These are phyloP conservation scores for Tubosaeta sp. DNA, from an alignment of 768 basidiomycete species.

Conservation along the genomic window DNA sequence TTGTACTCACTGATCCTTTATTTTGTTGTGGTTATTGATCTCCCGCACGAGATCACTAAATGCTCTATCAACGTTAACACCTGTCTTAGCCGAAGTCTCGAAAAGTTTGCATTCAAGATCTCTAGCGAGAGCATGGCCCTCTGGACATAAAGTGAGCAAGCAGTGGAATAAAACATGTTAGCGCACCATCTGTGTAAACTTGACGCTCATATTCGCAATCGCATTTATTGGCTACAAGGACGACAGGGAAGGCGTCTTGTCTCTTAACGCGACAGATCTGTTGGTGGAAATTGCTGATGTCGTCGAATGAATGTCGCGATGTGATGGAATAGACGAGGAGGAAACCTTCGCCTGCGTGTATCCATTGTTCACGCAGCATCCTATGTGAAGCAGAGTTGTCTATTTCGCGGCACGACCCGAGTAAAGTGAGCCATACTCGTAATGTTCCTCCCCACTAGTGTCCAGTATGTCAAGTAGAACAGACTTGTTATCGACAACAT, in stretches of 20 bases:
- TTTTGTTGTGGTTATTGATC: constrained; percentile 39
- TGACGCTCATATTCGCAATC: constrained; percentile 95
- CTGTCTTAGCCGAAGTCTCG: constrained; percentile 93
- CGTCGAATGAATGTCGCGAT: constrained; percentile 93
- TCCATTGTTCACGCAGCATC: constrained; percentile 98
- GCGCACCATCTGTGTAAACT: constrained; percentile 88
- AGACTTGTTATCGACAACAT: constrained; percentile 96
- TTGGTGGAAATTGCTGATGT: constrained; percentile 93
- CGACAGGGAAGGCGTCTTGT: constrained; percentile 91
- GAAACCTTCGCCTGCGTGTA: constrained; percentile 97
- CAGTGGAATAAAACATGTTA: background rate
- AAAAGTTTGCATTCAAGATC: constrained; percentile 93
- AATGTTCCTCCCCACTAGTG: constrained; percentile 97
- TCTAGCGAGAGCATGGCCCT: constrained; percentile 96
- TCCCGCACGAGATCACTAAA: constrained; percentile 91
- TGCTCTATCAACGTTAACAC: constrained; percentile 95
- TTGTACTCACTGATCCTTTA: too few relatives aligned
- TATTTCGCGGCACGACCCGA: constrained; percentile 1
- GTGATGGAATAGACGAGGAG: constrained; percentile 97
- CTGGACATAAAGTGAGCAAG: constrained; percentile 37
- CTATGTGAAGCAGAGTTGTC: constrained; percentile 36
- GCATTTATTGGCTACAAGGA: constrained; percentile 95
- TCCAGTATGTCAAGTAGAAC: constrained; percentile 94
- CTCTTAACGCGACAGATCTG: constrained; percentile 97
- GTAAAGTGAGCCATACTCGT: constrained; percentile 58